A percentile compares a stretch with the other conserved stretches of the same genome.
phyloP scores from a whole-genome alignment of 805 yeast species.

The Spathaspora passalidarum region DNA sequence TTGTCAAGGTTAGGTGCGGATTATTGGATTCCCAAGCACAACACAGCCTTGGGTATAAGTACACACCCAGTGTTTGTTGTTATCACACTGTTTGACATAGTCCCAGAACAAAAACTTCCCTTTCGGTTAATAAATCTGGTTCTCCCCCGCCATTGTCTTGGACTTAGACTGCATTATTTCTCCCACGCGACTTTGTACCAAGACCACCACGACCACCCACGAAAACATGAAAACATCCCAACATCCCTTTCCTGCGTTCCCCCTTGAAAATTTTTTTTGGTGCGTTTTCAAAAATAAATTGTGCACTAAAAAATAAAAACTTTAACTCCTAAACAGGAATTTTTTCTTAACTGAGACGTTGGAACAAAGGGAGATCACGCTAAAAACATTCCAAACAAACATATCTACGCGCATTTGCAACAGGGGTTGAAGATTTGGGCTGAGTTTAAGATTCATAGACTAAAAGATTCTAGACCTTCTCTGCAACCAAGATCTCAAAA shows the following conservation, averaged over 20 bases:
- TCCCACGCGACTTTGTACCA: neutral
- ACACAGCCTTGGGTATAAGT: too few species aligned
- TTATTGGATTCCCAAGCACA: too few species aligned
- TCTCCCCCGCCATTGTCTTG: neutral
- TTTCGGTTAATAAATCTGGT: neutral
- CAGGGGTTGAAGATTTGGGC: neutral
- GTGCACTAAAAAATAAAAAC: neutral
- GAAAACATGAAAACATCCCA: neutral
- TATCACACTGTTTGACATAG: too few species aligned
- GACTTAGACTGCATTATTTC: neutral
- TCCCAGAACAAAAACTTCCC: neutral
- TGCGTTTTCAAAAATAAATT: too few species aligned
- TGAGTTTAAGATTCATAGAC: neutral
- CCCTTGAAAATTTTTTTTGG: neutral
- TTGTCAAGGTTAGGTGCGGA: too few species aligned
- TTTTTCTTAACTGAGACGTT: neutral
- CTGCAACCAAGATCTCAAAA: too few species aligned
- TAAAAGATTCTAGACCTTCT: too few species aligned
- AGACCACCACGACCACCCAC: too few species aligned
- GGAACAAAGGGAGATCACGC: neutral
- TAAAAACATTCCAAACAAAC: neutral
- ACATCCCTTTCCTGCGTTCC: neutral
- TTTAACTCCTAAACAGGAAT: neutral
- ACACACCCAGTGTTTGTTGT: too few species aligned
- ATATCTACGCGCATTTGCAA: neutral